Evolutionary conservation across 306 rosid species (phyloP).

Genomic region (Vigna reflexopilosa): DNA sequence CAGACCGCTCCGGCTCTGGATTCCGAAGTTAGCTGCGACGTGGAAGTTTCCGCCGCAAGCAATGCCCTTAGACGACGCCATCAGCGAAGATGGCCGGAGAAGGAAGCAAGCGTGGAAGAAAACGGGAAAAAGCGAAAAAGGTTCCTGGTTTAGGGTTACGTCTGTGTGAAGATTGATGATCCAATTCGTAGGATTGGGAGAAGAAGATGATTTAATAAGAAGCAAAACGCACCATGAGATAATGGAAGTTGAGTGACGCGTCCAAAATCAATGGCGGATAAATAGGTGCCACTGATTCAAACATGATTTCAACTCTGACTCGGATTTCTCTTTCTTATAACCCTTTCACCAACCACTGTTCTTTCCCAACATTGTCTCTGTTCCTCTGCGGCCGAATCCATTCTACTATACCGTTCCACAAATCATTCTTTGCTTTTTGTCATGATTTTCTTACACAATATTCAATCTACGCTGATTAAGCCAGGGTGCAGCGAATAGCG

Average conservation of each 20-base stretch:
- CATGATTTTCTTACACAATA: no score
- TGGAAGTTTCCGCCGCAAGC: conserved; percentile 46
- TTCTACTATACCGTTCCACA: no score
- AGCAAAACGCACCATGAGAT: not conserved
- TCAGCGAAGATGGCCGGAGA: conserved; percentile 22
- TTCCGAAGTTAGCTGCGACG: not conserved
- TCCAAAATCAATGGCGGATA: conserved; percentile 39
- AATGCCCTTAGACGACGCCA: conserved; percentile 58
- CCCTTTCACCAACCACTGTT: not conserved
- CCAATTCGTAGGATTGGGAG: not conserved
- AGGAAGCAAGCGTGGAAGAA: not conserved
- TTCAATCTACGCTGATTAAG: not conserved
- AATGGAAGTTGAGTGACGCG: conserved; percentile 24
- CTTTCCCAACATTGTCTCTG: not conserved
- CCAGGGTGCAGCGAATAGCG: not conserved
- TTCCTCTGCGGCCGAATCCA: not conserved
- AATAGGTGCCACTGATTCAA: not conserved
- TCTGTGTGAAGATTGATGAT: not conserved
- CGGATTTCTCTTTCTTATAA: not conserved
- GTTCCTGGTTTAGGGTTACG: not conserved
- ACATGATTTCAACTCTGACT: conserved; percentile 26
- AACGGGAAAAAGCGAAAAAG: not conserved
- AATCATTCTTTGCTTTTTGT: no score
- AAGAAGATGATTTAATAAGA: not conserved
- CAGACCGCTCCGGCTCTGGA: conserved; percentile 21